Conservation (phyloP, 2,329 filamentous ascomycete genomes). For the Nannizziopsis arthrosporioides region DNA sequence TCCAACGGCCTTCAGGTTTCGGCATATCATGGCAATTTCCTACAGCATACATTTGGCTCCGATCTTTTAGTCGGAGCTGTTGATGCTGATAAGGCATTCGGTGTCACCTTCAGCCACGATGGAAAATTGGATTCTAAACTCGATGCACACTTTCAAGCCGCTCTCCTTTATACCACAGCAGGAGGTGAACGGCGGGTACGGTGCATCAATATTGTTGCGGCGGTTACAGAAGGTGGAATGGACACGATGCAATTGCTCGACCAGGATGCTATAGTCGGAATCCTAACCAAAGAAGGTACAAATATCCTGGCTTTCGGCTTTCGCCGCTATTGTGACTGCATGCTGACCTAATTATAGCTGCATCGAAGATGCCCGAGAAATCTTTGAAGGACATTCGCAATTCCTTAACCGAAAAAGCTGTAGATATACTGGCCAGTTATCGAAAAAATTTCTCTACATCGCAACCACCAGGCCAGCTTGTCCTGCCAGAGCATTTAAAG, state of each 20-base stretch:
- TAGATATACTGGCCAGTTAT: conserved; percentile 84
- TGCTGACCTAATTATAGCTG: conserved; percentile 41
- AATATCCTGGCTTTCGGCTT: not conserved
- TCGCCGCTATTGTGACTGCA: not conserved
- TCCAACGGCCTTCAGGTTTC: conserved; percentile 90
- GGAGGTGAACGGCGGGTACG: conserved; percentile 79
- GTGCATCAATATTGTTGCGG: conserved; percentile 87
- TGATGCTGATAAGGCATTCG: conserved; percentile 86
- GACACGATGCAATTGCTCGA: conserved; percentile 88
- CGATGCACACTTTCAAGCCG: conserved; percentile 94
- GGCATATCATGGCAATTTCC: conserved; percentile 91
- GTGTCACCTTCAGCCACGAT: conserved; percentile 85
- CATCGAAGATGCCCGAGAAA: conserved; percentile 67
- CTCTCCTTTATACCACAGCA: conserved; percentile 85
- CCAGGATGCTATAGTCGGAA: conserved; percentile 78
- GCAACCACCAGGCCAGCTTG: conserved; percentile 81
- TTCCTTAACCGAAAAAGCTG: conserved; percentile 75
- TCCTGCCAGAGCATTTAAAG: conserved; percentile 90
- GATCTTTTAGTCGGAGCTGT: conserved; percentile 89
- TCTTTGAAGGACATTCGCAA: conserved; percentile 75
- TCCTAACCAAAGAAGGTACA: conserved; percentile 74
- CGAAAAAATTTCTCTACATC: conserved; percentile 81
- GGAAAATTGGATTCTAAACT: conserved; percentile 95
- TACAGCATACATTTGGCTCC: conserved; percentile 87
- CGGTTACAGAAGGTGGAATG: conserved; percentile 71